Conservation (phyloP, 2,329 filamentous ascomycete genomes). For the Sphaerostilbella broomeana region DNA sequence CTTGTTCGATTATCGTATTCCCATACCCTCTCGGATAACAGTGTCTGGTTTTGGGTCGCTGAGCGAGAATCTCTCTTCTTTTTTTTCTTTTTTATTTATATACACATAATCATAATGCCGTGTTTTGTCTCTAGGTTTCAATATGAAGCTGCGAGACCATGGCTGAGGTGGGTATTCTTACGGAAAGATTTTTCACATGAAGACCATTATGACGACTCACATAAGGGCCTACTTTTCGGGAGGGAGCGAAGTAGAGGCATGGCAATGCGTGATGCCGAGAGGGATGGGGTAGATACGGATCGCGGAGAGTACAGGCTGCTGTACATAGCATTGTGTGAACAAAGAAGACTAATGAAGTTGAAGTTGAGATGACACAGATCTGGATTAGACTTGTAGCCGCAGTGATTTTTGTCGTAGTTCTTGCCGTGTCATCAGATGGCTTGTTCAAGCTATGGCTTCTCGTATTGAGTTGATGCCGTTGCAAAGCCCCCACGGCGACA, state of each 20-base stretch:
- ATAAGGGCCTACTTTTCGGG: too few species aligned
- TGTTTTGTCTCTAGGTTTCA: background rate
- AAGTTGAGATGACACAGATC: too few species aligned
- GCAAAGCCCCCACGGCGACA: too few species aligned
- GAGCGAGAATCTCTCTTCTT: too few species aligned
- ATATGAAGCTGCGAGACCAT: slow-evolving; percentile 2
- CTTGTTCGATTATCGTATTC: slow-evolving; percentile 6
- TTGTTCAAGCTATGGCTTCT: too few species aligned
- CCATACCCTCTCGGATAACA: slow-evolving; percentile 1
- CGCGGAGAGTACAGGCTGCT: background rate
- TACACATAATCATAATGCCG: slow-evolving; percentile 9
- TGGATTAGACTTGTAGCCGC: too few species aligned
- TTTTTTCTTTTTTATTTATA: slow-evolving; percentile 5
- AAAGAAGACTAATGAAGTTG: slow-evolving; percentile 7
- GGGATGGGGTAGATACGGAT: slow-evolving; percentile 1
- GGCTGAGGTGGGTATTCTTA: slow-evolving; percentile 4
- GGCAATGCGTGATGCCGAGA: slow-evolving; percentile 2
- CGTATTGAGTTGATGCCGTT: too few species aligned
- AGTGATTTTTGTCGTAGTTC: too few species aligned
- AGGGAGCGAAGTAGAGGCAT: background rate
- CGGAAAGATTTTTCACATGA: background rate
- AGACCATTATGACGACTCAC: too few species aligned
- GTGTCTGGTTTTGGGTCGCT: slow-evolving; percentile 4
- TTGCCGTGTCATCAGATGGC: too few species aligned
- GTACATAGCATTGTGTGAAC: background rate